Conservation (phyloP, 805 yeast species). For the Starmerella sp. region DNA sequence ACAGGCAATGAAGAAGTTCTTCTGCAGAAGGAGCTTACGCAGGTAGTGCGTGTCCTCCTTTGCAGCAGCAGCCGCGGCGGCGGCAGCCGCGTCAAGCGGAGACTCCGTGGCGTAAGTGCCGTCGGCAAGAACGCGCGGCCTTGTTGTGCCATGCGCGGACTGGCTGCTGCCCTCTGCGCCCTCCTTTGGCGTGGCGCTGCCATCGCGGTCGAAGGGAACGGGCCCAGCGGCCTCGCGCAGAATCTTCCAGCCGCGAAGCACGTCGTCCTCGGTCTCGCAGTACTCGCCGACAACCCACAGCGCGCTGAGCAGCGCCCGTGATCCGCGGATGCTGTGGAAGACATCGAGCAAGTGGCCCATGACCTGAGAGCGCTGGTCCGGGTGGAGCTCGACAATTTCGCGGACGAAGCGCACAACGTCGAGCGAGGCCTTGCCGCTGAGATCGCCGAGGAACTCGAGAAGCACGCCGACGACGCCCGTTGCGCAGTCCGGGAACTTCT, state of each 20-base stretch:
- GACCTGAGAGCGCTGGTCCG: constrained; percentile 58
- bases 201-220: constrained; percentile 51
- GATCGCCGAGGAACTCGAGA: constrained; percentile 70
- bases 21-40: constrained; percentile 68
- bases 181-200: constrained; percentile 16
- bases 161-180: constrained; percentile 24
- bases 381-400: constrained; percentile 87
- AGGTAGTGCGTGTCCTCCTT: constrained; percentile 46
- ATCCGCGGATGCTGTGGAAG: constrained; percentile 61
- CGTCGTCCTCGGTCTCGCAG: constrained; percentile 53
- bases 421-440: constrained; percentile 72
- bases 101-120: constrained; percentile 97
- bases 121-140: constrained; percentile 86
- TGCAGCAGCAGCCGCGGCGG: constrained; percentile 30
- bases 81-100: constrained; percentile 47
- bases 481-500: constrained; percentile 81
- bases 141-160: constrained; percentile 25
- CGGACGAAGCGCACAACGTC: constrained; percentile 87
- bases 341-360: constrained; percentile 50
- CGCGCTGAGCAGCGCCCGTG: constrained; percentile 86
- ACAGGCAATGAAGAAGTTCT: constrained; percentile 85
- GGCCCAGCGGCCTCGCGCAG: constrained; percentile 79
- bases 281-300: constrained; percentile 96
- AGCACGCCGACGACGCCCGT: constrained; percentile 79
- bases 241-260: constrained; percentile 77